Evolutionary conservation across 768 basidiomycete genomes (phyloP).

Genomic region (Trametes cingulata): DNA sequence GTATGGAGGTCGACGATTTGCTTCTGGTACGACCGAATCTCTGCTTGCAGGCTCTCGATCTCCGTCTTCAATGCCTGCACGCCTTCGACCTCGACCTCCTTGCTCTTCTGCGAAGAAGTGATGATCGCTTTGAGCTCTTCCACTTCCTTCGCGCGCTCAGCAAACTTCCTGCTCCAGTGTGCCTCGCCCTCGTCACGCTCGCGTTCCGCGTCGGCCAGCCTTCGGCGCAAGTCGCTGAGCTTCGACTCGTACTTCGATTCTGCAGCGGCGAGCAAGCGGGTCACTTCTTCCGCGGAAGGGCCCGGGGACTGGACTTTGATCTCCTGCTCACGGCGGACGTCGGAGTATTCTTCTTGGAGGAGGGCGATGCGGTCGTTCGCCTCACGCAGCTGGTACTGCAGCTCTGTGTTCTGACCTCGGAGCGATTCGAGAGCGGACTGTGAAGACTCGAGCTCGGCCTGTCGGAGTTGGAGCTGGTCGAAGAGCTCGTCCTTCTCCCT

Average conservation of each 20-base stretch:
- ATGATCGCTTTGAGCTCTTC: conserved; percentile 68
- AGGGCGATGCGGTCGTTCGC: conserved; percentile 68
- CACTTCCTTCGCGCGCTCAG: conserved; percentile 73
- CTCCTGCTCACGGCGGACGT: conserved; percentile 61
- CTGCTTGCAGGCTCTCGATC: conserved; percentile 52
- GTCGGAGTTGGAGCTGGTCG: conserved; percentile 82
- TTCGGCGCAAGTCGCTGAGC: conserved; percentile 68
- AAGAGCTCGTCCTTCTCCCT: conserved; percentile 81
- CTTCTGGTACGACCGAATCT: conserved; percentile 48
- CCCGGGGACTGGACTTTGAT: conserved; percentile 43
- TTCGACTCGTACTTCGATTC: conserved; percentile 78
- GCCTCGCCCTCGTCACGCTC: conserved; percentile 88
- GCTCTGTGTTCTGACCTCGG: conserved; percentile 77
- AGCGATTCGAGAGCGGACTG: conserved; percentile 73
- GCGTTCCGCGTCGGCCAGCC: conserved; percentile 65
- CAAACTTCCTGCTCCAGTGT: conserved; percentile 84
- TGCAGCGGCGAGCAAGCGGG: conserved; percentile 69
- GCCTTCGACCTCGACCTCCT: conserved; percentile 58
- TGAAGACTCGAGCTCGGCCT: conserved; percentile 87
- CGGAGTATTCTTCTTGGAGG: conserved; percentile 69
- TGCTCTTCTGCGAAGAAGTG: conserved; percentile 55
- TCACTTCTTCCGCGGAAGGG: conserved; percentile 62
- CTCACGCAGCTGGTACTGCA: conserved; percentile 86
- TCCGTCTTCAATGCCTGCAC: conserved; percentile 53
- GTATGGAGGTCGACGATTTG: conserved; percentile 57